A percentile compares a stretch with the other conserved stretches of the same genome.
Conservation (phyloP, 2,329 filamentous ascomycete genomes). For the Simplicillium sp. region DNA sequence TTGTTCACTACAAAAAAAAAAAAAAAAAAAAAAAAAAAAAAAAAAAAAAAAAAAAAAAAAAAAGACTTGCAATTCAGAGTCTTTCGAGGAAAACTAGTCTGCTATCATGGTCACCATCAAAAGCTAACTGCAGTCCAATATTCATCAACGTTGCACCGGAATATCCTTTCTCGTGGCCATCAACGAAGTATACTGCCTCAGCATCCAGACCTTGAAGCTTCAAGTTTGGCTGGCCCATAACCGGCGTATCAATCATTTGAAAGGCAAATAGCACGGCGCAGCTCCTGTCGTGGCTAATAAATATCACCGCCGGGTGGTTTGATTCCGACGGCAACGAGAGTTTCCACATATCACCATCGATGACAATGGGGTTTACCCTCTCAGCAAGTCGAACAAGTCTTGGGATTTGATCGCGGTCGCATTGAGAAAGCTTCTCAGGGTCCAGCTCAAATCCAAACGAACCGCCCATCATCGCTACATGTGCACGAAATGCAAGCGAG, state of each 20-base stretch:
- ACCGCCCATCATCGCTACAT: conserved; percentile 60
- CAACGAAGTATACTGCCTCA: conserved; percentile 39
- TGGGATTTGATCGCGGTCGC: conserved; percentile 43
- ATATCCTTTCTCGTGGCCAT: conserved; percentile 36
- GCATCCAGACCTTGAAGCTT: conserved; percentile 47
- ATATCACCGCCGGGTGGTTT: conserved; percentile 53
- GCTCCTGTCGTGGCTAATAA: conserved; percentile 39
- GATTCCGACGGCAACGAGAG: conserved; percentile 45
- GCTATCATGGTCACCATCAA: no score
- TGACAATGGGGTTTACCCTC: conserved; percentile 48
- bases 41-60: no score
- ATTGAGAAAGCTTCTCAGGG: conserved; percentile 36
- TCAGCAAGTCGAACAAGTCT: conserved; percentile 43
- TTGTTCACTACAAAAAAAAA: no score
- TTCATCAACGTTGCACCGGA: conserved; percentile 50
- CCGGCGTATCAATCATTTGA: conserved; percentile 38
- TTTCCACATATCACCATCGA: conserved; percentile 49
- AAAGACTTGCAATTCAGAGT: no score
- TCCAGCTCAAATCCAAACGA: conserved; percentile 57
- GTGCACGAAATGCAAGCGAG: conserved; percentile 49
- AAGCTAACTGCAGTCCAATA: no score
- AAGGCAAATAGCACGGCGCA: conserved; percentile 49
- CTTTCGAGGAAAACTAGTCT: no score
- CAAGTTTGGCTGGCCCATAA: conserved; percentile 44
- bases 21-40: no score